These are phyloP conservation scores for Fomitopsis serialis DNA, from an alignment of 768 basidiomycete species.

Conservation along the genomic window DNA sequence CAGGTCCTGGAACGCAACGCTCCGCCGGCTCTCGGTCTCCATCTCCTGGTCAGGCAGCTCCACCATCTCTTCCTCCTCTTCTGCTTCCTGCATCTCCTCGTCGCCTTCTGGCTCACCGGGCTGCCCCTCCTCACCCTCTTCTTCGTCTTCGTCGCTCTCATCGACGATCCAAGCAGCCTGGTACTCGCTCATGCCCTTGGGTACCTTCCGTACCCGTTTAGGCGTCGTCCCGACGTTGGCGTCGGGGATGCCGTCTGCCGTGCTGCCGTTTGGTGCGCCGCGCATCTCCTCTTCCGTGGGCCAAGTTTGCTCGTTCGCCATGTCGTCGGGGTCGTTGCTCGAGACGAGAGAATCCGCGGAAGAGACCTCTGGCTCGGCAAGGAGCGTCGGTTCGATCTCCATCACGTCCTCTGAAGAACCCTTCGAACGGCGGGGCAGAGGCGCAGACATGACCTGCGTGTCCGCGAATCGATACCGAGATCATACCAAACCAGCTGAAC, in stretches of 20 bases:
- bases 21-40: conserved; percentile 48
- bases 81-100: conserved; percentile 58
- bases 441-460: conserved; percentile 65
- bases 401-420: conserved; percentile 37
- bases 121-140: conserved; percentile 24
- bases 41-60: conserved; percentile 53
- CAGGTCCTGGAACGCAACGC: conserved; percentile 67
- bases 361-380: conserved; percentile 60
- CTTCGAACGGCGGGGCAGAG: conserved; percentile 36
- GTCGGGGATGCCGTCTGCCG: conserved; percentile 45
- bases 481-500: too few relatives aligned
- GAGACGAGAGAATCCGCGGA: conserved; percentile 84
- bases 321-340: conserved; percentile 81
- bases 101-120: conserved; percentile 30
- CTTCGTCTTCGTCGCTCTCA: conserved; percentile 51
- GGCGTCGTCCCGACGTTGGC: conserved; percentile 72
- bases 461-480: neutral
- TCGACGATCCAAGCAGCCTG: conserved; percentile 97
- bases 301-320: conserved; percentile 97
- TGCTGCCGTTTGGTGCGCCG: conserved; percentile 26
- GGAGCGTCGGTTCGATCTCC: conserved; percentile 60
- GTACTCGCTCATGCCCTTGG: conserved; percentile 95
- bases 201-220: conserved; percentile 73
- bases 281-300: conserved; percentile 96
- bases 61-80: conserved; percentile 57